Conservation (phyloP, 2,329 filamentous ascomycete genomes). For the Endothia cerciana region DNA sequence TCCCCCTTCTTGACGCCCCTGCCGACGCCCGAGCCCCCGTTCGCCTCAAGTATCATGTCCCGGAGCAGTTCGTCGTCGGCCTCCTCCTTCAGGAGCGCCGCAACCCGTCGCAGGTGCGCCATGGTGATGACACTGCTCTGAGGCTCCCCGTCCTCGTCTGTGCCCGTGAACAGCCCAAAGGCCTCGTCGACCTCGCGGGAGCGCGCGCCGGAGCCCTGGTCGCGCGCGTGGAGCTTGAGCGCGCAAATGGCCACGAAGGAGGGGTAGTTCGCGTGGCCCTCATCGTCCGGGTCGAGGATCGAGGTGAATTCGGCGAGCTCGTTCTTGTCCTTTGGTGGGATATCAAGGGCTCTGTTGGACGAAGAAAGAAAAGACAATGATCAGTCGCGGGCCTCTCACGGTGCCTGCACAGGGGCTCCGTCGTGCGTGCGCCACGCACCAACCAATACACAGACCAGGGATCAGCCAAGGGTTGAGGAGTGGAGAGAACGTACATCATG, state of each 20-base stretch:
- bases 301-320: slow-evolving; percentile 79
- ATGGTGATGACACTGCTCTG: slow-evolving; percentile 68
- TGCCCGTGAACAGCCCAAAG: slow-evolving; percentile 77
- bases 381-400: neutral
- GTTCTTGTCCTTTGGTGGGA: slow-evolving; percentile 63
- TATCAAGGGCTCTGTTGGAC: slow-evolving; percentile 74
- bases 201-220: slow-evolving; percentile 52
- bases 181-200: slow-evolving; percentile 77
- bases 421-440: neutral
- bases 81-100: slow-evolving; percentile 80
- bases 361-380: neutral
- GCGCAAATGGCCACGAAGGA: slow-evolving; percentile 88
- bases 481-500: slow-evolving; percentile 63
- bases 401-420: neutral
- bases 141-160: slow-evolving; percentile 36
- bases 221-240: slow-evolving; percentile 73
- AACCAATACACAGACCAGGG: too few species aligned
- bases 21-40: slow-evolving; percentile 73
- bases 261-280: slow-evolving; percentile 77
- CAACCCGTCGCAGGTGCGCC: slow-evolving; percentile 76
- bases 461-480: too few species aligned
- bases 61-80: slow-evolving; percentile 80
- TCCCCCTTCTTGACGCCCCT: slow-evolving; percentile 76
- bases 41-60: slow-evolving; percentile 96
- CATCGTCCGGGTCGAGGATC: slow-evolving; percentile 79